These are phyloP conservation scores for Blepharisma japonicum DNA, from an alignment of 73 alveolate genomes.

Conservation along the genomic window DNA sequence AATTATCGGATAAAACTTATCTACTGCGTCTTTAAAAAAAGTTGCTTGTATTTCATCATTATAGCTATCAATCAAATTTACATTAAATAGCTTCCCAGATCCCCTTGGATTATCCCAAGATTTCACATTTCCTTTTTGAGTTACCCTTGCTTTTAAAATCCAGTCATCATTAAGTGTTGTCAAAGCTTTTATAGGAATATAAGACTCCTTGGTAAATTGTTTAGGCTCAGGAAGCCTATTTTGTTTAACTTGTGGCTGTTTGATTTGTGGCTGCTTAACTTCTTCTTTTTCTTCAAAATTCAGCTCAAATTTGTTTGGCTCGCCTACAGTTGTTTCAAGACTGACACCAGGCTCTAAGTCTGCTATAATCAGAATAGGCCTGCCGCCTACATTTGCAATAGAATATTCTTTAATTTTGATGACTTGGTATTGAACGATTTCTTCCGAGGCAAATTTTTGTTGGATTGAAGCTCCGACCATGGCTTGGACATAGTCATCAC, in stretches of 20 bases:
- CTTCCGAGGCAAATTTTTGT: not conserved
- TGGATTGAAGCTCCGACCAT: not conserved
- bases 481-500: not conserved
- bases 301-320: not conserved
- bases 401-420: conserved; percentile 13
- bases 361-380: not conserved
- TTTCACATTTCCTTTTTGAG: conserved; percentile 63
- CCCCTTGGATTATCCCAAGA: conserved; percentile 61
- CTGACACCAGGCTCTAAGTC: conserved; percentile 9
- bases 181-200: conserved; percentile 75
- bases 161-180: conserved; percentile 71
- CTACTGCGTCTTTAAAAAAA: conserved; percentile 73
- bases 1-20: conserved; percentile 55
- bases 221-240: not conserved
- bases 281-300: not conserved
- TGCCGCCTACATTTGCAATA: not conserved
- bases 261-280: not conserved
- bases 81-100: conserved; percentile 65
- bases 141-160: conserved; percentile 72
- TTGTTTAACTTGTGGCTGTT: not conserved
- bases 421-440: not conserved
- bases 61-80: conserved; percentile 64
- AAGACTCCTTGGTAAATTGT: conserved; percentile 28
- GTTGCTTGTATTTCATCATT: conserved; percentile 71
- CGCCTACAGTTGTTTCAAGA: not conserved